Conservation (phyloP, 2,329 filamentous ascomycete genomes). For the Epicoccum sorghinum region DNA sequence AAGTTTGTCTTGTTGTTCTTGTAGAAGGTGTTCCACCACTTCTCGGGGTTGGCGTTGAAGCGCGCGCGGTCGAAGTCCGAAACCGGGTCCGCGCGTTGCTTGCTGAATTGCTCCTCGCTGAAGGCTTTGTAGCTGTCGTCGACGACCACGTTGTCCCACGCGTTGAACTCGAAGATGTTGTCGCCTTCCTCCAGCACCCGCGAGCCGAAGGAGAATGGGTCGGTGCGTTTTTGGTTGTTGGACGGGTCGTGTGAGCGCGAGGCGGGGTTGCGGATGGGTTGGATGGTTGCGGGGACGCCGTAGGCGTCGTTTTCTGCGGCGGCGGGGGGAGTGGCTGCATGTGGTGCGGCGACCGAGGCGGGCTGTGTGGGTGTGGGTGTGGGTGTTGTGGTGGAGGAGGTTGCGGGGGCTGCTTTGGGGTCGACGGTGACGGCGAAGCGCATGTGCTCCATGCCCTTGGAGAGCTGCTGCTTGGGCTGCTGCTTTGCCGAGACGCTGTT, state of each 20-base stretch:
- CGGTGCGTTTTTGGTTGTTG: slow-evolving; percentile 82
- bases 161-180: slow-evolving; percentile 96
- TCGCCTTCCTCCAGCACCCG: slow-evolving; percentile 83
- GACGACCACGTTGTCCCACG: slow-evolving; percentile 97
- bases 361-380: slow-evolving; percentile 1
- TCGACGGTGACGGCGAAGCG: slow-evolving; percentile 55
- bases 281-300: slow-evolving; percentile 55
- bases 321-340: background rate
- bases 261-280: slow-evolving; percentile 53
- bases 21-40: slow-evolving; percentile 99
- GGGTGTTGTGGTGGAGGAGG: slow-evolving; percentile 14
- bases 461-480: slow-evolving; percentile 53
- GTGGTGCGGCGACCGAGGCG: too few species aligned
- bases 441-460: slow-evolving; percentile 60
- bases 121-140: slow-evolving; percentile 88
- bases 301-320: slow-evolving; percentile 51
- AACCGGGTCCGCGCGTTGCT: slow-evolving; percentile 84
- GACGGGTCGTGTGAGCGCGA: slow-evolving; percentile 73
- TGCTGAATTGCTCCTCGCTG: slow-evolving; percentile 80
- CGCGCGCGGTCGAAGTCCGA: slow-evolving; percentile 91
- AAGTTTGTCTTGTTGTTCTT: slow-evolving; percentile 97
- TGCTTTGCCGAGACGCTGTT: slow-evolving; percentile 39
- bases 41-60: slow-evolving; percentile 88
- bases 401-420: slow-evolving; percentile 23
- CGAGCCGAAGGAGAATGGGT: slow-evolving; percentile 95